These are phyloP conservation scores for Buxus sempervirens DNA, from an alignment of 164 flowering plant species.

Conservation along the genomic window DNA sequence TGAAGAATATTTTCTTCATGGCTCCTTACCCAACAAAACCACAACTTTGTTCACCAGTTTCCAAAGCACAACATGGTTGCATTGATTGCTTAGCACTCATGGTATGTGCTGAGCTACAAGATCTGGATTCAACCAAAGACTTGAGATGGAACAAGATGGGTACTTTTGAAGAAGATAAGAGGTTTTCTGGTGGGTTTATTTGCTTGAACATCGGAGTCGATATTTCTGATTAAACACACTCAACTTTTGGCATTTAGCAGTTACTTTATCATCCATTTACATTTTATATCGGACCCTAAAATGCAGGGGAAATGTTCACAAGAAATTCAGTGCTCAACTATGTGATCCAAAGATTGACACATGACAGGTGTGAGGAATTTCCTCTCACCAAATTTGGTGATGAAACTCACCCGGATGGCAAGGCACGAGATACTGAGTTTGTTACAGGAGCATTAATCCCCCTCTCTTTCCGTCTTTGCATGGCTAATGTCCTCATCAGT, in stretches of 20 bases:
- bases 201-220: not conserved
- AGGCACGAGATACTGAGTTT: not conserved
- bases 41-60: constrained; percentile 43
- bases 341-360: constrained; percentile 41
- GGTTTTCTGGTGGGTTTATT: constrained; percentile 19
- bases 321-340: constrained; percentile 29
- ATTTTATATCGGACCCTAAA: not conserved
- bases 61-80: constrained; percentile 88
- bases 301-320: constrained; percentile 34
- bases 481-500: constrained; percentile 92
- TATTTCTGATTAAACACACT: not conserved
- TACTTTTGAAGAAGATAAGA: constrained; percentile 14
- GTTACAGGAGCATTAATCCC: constrained; percentile 15
- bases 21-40: too few species aligned
- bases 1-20: constrained; percentile 2
- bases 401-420: not conserved
- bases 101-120: constrained; percentile 72
- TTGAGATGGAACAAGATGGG: constrained; percentile 12
- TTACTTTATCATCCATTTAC: too few species aligned
- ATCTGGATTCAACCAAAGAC: constrained; percentile 22
- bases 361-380: constrained; percentile 15
- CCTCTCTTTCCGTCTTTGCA: constrained; percentile 71
- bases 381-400: constrained; percentile 14
- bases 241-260: too few species aligned
- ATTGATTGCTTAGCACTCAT: constrained; percentile 84